Evolutionary conservation across 768 basidiomycete species (phyloP).

Genomic region (Boletus eberwhitei): DNA sequence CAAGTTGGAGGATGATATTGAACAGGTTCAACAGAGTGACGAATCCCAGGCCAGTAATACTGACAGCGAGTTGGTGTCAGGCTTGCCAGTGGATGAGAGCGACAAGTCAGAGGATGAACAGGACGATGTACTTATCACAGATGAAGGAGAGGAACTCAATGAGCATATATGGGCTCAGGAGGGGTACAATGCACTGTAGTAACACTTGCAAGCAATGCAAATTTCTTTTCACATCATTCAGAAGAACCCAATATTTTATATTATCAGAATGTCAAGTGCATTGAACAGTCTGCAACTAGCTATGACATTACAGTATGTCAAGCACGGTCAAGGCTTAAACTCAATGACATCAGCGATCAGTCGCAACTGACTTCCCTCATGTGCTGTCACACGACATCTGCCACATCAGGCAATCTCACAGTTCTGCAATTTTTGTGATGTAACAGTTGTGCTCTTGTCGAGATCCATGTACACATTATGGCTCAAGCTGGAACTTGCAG

Average conservation of each 20-base stretch:
- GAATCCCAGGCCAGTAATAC: no score
- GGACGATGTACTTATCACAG: neutral
- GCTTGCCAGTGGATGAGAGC: neutral
- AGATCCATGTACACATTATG: no score
- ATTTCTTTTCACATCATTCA: no score
- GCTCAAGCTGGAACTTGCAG: no score
- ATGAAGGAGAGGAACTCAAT: slow-evolving; percentile 8
- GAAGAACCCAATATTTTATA: no score
- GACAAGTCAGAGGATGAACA: neutral
- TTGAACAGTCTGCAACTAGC: no score
- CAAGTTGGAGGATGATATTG: neutral
- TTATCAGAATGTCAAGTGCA: no score
- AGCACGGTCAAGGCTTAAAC: no score
- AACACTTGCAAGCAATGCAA: neutral
- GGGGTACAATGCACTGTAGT: slow-evolving; percentile 3
- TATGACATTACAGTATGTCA: no score
- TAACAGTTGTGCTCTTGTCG: no score
- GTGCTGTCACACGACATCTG: neutral
- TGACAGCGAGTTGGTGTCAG: no score
- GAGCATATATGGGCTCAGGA: slow-evolving; percentile 1
- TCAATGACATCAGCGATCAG: neutral
- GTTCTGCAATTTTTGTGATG: neutral
- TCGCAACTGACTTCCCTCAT: neutral
- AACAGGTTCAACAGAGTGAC: no score
- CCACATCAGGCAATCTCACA: neutral